Base-by-base conservation (phyloP, 1,284 basidiomycete species). In the Apiotrichum laibachii region DNA sequence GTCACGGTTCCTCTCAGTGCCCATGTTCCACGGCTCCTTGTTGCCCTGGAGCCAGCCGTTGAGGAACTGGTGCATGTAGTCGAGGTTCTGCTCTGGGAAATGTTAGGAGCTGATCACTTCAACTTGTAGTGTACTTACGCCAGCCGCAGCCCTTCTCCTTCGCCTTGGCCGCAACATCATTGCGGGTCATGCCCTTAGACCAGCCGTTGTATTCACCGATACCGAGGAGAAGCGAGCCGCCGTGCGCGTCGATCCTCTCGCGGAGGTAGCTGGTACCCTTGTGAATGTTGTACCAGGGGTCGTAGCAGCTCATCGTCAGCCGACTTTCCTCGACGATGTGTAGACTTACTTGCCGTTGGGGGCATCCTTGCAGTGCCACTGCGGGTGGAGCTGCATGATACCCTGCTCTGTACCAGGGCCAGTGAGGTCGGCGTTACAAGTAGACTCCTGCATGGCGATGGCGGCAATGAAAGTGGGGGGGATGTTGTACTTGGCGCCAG, bases 121-220 rank as follows among this genome's bases (percentile, higher is more conserved):
- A 4, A 31, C 26, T 4, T 31, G 26, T 7, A 4, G 16, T 16
- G 22, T 6, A 51, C 50, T 51, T 22, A 51, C 50, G 50, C 12
- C 26, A 26, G 34, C 22, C 42, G 40, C 50, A 51, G 22, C 50
- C 50, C 37, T 9, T n/a, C 5, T 12, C 22, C 21, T 42, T 31
- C 21, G 50, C 50, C 37, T 45, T 54, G 39, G 26, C 52, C 22
- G 45, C 39, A 26, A 56, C 66, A 26, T 55, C 62, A 34, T 85
- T 86, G 55, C 78, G 77, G 31, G 87, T 89, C 80, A 92, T 77
- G 26, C 84, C 84, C 11, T 58, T 56, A 19, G 63, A 66, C 89
- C 89, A 92, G 44, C 90, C 89, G 74, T 93, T 93, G 80, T 94
- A 93, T 22, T 73, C 62, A 18, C 89, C 92, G 53, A 90, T 77